Conservation (phyloP, 352 stramenopile species). For the Pythium periplocum region DNA sequence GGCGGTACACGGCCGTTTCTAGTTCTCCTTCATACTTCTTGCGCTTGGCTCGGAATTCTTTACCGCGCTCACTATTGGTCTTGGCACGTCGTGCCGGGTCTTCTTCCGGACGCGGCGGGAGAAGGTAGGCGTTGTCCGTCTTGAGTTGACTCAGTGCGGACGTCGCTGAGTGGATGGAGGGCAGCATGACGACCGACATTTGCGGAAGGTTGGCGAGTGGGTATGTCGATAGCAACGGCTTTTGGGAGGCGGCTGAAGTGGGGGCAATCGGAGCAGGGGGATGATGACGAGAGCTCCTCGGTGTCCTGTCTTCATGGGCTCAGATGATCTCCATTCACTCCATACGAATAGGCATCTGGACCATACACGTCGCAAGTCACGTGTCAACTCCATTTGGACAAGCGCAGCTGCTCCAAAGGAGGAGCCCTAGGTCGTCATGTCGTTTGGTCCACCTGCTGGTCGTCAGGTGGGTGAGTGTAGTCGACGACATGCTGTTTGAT, state of each 20-base stretch:
- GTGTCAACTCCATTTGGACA: no score
- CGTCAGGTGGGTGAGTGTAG: no score
- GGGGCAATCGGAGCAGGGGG: no score
- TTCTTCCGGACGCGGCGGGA: neutral
- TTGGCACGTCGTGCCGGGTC: slow-evolving; percentile 9
- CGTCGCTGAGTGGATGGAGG: neutral
- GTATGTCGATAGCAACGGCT: neutral
- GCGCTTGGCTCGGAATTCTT: slow-evolving; percentile 17
- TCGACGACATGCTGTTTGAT: no score
- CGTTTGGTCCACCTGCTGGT: no score
- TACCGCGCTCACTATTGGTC: slow-evolving; percentile 22
- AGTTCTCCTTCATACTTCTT: slow-evolving; percentile 20
- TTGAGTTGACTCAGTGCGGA: neutral
- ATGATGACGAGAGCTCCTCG: no score
- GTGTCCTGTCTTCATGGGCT: no score
- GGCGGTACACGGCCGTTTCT: slow-evolving; percentile 14
- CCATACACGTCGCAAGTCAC: no score
- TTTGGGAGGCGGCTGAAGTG: neutral
- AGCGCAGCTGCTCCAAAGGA: no score
- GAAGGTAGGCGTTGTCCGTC: neutral
- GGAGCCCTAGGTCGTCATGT: no score
- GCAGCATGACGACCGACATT: neutral
- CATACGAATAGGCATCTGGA: no score
- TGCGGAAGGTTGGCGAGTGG: neutral
- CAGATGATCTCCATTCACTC: no score